Conservation (phyloP, 306 rosid genomes). For the Canavalia gladiata region DNA sequence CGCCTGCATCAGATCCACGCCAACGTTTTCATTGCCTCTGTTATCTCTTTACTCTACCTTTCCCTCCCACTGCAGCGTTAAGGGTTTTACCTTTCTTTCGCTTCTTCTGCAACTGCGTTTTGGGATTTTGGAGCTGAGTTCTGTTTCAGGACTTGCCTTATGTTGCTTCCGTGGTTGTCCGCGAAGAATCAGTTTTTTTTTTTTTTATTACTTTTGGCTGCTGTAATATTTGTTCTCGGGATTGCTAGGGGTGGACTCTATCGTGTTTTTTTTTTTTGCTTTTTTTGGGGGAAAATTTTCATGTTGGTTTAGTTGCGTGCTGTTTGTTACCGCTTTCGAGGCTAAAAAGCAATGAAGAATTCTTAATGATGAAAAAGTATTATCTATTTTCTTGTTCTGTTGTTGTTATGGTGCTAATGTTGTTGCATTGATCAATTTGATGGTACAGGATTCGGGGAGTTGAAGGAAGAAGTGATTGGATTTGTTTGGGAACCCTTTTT, state of each 20-base stretch:
- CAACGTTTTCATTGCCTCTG: conserved; percentile 34
- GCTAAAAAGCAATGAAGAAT: neutral
- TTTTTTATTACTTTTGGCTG: conserved; percentile 16
- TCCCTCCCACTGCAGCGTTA: conserved; percentile 30
- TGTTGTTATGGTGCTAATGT: conserved; percentile 22
- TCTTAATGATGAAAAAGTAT: conserved; percentile 1
- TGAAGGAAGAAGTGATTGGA: conserved; percentile 46
- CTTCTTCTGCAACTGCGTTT: neutral
- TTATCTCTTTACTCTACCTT: neutral
- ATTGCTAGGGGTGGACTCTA: neutral
- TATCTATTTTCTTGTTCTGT: conserved; percentile 30
- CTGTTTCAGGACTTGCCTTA: neutral
- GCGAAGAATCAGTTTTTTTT: conserved; percentile 47
- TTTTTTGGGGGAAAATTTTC: neutral
- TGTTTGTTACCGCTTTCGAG: neutral
- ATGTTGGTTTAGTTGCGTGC: conserved; percentile 2
- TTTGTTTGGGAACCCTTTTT: conserved; percentile 26
- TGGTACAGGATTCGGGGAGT: conserved; percentile 60
- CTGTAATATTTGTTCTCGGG: conserved; percentile 29
- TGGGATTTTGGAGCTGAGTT: conserved; percentile 22
- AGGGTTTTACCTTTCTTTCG: conserved; percentile 42
- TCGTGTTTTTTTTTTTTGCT: neutral
- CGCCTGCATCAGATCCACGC: conserved; percentile 59
- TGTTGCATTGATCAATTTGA: conserved; percentile 42
- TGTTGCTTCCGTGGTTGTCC: neutral